phyloP scores from a whole-genome alignment of 2,329 filamentous ascomycete species.

The Fusarium transvaalense region DNA sequence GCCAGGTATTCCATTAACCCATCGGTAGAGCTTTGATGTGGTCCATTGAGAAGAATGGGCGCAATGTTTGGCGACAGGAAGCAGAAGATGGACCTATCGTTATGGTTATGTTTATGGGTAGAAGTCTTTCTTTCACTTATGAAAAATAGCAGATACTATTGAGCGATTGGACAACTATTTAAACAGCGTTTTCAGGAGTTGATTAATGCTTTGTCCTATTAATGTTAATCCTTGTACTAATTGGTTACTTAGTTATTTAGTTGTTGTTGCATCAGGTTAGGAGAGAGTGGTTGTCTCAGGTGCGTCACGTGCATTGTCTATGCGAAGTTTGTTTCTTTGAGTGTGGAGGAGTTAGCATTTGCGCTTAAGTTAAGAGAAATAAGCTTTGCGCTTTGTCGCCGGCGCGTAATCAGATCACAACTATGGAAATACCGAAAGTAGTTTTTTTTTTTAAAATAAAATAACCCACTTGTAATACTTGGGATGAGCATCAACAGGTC shows the following conservation, averaged over 20 bases:
- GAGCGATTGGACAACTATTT: neutral
- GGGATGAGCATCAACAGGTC: neutral
- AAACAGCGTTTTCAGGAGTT: neutral
- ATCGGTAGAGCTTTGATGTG: constrained; percentile 2
- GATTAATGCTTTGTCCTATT: neutral
- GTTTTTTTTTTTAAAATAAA: neutral
- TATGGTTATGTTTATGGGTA: constrained; percentile 24
- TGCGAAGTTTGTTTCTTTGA: neutral
- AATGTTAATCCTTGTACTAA: constrained; percentile 4
- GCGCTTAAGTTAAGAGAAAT: constrained; percentile 3
- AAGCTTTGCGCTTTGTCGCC: constrained; percentile 15
- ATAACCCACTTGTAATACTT: constrained; percentile 21
- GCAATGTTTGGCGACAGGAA: constrained; percentile 6
- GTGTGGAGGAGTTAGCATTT: constrained; percentile 5
- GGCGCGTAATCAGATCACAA: constrained; percentile 3
- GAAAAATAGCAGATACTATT: neutral
- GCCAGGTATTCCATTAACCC: constrained; percentile 1
- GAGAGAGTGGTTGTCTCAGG: constrained; percentile 23
- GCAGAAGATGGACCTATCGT: constrained; percentile 11
- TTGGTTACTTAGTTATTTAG: too few species aligned
- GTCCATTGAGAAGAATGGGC: neutral
- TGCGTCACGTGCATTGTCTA: constrained; percentile 25
- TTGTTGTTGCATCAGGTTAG: constrained; percentile 11
- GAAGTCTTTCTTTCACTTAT: neutral
- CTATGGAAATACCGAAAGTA: constrained; percentile 1